Base-by-base conservation (phyloP, 2,329 filamentous ascomycete species). In the Clarireedia paspali region DNA sequence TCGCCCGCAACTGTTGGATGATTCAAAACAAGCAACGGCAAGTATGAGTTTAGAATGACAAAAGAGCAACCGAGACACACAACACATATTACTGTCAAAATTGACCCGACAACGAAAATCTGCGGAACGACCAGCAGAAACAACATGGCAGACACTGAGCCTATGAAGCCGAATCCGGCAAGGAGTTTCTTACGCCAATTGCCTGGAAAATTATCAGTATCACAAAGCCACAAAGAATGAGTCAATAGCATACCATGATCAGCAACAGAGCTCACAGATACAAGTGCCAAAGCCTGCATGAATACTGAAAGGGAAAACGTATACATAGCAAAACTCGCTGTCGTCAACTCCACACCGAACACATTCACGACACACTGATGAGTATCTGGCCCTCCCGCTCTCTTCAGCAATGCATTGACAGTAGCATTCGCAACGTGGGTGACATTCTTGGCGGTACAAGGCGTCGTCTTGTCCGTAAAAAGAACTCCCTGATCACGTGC, bases 301-400 rank as follows among this genome's bases (percentile, higher is more conserved):
- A 96, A 73, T 1, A 97, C 92, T 67, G 89, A 95, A 66, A 94
- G 75, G 56, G 91, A 95, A 72, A 97, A 97, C 1, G 91, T 96
- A 73, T 97, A 97, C 89, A 97, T 95, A 68, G 91, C 91, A 71
- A 96, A 96, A 71, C 89, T 95, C 38, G 92, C 91, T 1, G 92
- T 96, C 71, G 96, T 97, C 73, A 97, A 85, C 66, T 95, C 87
- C 53, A 86, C 70, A 10, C 91, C 92, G 34, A 95, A 75, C 2
- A 96, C 77, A 59, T 85, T 81, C 57, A 97, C 83, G 56, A 97
- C 76, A 68, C 92, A 99, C 57, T 68, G 66, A 27, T 63, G 64
- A 38, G 63, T 63, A 46, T 65, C 55, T 14, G 58, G 27, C n/a
- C 60, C 59, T 10, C 58, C 38, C 24, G 61, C 59, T 59, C 66